Conservation (phyloP, 441 rosid genomes). For the Erysimum cheiri region DNA sequence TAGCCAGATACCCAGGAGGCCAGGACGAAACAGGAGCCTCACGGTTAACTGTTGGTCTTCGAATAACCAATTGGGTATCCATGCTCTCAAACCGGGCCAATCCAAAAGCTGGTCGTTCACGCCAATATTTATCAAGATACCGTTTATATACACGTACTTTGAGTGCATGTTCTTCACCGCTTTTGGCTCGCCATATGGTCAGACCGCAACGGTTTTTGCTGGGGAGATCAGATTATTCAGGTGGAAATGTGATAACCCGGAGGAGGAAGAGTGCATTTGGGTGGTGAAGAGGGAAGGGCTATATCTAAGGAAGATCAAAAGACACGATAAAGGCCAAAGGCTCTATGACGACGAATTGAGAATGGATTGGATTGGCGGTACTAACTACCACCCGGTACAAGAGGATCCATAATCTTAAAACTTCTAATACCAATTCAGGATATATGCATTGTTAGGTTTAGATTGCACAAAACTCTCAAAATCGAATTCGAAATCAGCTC, state of each 20-base stretch:
- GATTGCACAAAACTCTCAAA: too few relatives aligned
- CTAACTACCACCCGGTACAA: constrained; percentile 33
- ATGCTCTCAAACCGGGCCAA: constrained; percentile 24
- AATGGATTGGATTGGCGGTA: constrained; percentile 40
- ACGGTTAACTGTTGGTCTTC: constrained; percentile 24
- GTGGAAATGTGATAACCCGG: constrained; percentile 38
- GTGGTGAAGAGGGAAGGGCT: constrained; percentile 40
- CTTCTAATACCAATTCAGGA: not conserved
- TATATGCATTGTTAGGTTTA: too few relatives aligned
- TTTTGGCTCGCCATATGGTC: constrained; percentile 41
- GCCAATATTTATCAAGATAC: constrained; percentile 41
- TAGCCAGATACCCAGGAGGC: constrained; percentile 21
- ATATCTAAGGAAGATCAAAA: constrained; percentile 36
- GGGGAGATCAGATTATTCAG: constrained; percentile 41
- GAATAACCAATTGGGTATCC: constrained; percentile 25
- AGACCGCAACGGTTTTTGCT: constrained; percentile 39
- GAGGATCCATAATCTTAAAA: constrained; percentile 16
- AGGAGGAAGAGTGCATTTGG: constrained; percentile 44
- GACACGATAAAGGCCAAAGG: constrained; percentile 24
- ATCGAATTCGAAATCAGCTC: too few relatives aligned
- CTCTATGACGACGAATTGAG: constrained; percentile 20
- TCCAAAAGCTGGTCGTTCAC: constrained; percentile 45
- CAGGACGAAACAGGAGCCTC: constrained; percentile 34
- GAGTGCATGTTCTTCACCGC: constrained; percentile 40
- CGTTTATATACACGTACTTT: constrained; percentile 41